Evolutionary conservation across 2,329 filamentous ascomycete species (phyloP), one percentile per base, ranked within the genome.

Genomic region (Fusarium goolgardi): DNA sequence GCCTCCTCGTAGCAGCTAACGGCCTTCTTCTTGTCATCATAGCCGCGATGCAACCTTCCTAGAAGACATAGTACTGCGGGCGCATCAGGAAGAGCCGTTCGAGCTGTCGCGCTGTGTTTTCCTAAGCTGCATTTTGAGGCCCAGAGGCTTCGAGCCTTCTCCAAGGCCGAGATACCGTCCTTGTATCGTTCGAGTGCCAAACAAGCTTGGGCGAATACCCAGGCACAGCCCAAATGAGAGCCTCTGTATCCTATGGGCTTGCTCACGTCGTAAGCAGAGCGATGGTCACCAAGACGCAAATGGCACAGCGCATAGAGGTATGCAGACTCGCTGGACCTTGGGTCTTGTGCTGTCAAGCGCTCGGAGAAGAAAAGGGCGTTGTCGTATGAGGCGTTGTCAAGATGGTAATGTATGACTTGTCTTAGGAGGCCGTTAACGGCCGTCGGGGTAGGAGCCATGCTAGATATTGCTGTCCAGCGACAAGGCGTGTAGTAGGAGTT

Each of bases 281-380:
- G 93, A 75, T 90, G 86, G 76, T 97, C 91, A 32, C 93, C 92
- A 45, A 93, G 86, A 51, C 92, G 91, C 52, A 96, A 86, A 79
- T 97, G 90, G 76, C 93, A 96, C 45, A 97, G 87, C 16, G 94
- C 89, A 47, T 97, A 83, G 15, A 99, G 87, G 77, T 97, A 94
- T 45, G 89, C 85, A 31, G 93, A 90, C 79, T 99, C 96, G 60
- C 87, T 85, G 21, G 90, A 92, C 73, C 91, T 89, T 25, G 91
- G 88, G 73, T 98, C 95, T 73, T 95, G 92, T 51, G 93, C 94
- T 65, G 89, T 86, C 21, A 97, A 87, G 69, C 96, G 89, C 75
- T 95, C 93, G 63, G 96, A 92, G 65, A 97, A 93, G 81, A 99
- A 99, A 41, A 97, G 89, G 58, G 96, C 96, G 77, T 97, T 98